phyloP scores from a whole-genome alignment of 495 filamentous ascomycete genomes.

The Filosporella fistucella region DNA sequence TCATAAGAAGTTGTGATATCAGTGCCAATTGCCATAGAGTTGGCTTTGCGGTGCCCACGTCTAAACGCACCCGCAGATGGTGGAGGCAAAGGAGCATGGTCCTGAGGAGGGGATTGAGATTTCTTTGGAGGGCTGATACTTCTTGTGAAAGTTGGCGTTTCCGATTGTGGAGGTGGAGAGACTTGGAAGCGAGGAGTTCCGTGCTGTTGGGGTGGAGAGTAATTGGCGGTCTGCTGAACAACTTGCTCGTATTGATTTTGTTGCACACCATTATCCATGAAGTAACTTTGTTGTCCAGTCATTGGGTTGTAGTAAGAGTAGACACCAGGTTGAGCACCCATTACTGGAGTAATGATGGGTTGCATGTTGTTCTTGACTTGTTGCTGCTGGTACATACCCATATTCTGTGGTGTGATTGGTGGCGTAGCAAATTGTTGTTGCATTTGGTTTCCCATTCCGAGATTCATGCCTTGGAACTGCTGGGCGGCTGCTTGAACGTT shows the following conservation, averaged over 20 bases:
- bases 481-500: slow-evolving; percentile 57
- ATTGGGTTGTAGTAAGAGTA: slow-evolving; percentile 80
- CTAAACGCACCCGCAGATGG: slow-evolving; percentile 84
- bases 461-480: slow-evolving; percentile 72
- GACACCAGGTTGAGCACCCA: slow-evolving; percentile 62
- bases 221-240: slow-evolving; percentile 13
- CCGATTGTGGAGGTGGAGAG: slow-evolving; percentile 66
- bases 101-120: slow-evolving; percentile 53
- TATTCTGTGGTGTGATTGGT: slow-evolving; percentile 34
- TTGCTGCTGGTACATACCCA: slow-evolving; percentile 46
- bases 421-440: slow-evolving; percentile 36
- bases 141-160: slow-evolving; percentile 45
- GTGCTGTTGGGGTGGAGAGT: slow-evolving; percentile 33
- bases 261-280: slow-evolving; percentile 48
- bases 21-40: slow-evolving; percentile 66
- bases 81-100: slow-evolving; percentile 69
- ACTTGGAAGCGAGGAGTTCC: slow-evolving; percentile 64
- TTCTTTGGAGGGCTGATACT: slow-evolving; percentile 69
- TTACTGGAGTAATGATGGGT: slow-evolving; percentile 61
- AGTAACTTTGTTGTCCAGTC: slow-evolving; percentile 74
- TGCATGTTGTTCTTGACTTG: slow-evolving; percentile 72
- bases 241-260: slow-evolving; percentile 36
- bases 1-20: slow-evolving; percentile 41
- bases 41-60: slow-evolving; percentile 85
- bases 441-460: slow-evolving; percentile 41